A percentile compares a stretch with the other conserved stretches of the same genome.
These are phyloP conservation scores for Penicillium concentricum DNA, from an alignment of 2,329 filamentous ascomycete genomes.

Conservation along the genomic window DNA sequence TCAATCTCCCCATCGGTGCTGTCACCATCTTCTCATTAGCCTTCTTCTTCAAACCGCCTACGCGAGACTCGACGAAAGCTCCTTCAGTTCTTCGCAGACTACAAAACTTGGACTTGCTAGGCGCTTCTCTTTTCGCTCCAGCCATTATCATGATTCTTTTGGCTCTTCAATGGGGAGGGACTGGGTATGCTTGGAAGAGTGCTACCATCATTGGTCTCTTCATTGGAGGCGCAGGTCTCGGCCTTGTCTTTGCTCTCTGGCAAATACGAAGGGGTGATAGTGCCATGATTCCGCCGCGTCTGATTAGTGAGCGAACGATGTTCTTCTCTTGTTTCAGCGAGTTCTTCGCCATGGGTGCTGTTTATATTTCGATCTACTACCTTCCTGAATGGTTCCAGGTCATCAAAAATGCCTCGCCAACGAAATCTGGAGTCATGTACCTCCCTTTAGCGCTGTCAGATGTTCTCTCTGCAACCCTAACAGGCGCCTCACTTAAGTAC, in stretches of 20 bases:
- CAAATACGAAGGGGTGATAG: not conserved
- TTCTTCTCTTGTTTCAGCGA: not conserved
- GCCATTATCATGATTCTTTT: not conserved
- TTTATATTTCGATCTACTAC: slow-evolving; percentile 6
- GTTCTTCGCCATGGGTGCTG: slow-evolving; percentile 9
- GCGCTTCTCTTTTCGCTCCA: not conserved
- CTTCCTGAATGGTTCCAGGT: slow-evolving; percentile 14
- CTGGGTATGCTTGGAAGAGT: not conserved
- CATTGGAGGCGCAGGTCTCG: not conserved
- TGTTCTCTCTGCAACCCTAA: not conserved
- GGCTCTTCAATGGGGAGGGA: slow-evolving; percentile 1
- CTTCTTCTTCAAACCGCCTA: not conserved
- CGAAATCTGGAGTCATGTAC: not conserved
- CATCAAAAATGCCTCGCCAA: slow-evolving; percentile 4
- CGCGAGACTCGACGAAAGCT: not conserved
- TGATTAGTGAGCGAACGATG: not conserved
- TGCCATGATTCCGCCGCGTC: not conserved
- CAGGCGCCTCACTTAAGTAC: not conserved
- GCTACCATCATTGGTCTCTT: not conserved
- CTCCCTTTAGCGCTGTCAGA: not conserved
- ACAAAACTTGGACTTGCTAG: not conserved
- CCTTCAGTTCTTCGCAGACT: not conserved
- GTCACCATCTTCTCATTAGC: not conserved
- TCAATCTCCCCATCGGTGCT: not conserved
- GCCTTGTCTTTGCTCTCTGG: not conserved